Base-by-base conservation (phyloP, 306 rosid genomes). In the Pyrus pyrifolia region DNA sequence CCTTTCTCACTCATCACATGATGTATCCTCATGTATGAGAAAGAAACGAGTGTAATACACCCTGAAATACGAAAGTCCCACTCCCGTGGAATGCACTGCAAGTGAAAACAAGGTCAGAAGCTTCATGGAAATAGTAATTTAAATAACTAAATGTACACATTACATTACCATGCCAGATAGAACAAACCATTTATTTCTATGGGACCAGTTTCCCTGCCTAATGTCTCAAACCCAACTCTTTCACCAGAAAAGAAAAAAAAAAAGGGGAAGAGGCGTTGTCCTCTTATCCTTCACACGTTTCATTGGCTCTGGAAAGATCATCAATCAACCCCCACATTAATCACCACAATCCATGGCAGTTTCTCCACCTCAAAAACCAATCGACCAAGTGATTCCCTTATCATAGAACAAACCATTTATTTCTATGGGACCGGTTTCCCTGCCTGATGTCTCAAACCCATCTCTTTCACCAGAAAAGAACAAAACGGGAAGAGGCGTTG, bases 301-400 rank as follows among this genome's bases (percentile, higher is more conserved):
- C 79, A 29, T 59, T 87, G 96, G 89, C 73, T 90, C 83, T 83
- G 15, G 83, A 81, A 76, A 22, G 14, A 73, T 87, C 92, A 86
- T 45, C 38, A 49, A 49, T 49, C 53, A 14, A 13, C 19, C 53
- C 53, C 3, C 19, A 49, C 18, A 46, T 46, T 87, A 92, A 86
- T 67, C 89, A 77, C 42, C 40, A 61, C 33, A 81, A 76, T 74
- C 44, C 80, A 79, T 79, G 51, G 80, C 69, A 38, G 61, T 74
- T 80, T 79, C 84, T 74, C 74, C 78, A 62, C 86, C 86, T 69
- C 85, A 68, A 46, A 49, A 70, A 64, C 78, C 77, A 74, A 25
- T 76, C 82, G 33, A 72, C 72, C 76, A 72, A 62, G 70, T 81
- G 59, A 46, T 71, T 22, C 70, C 38, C 74, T 64, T n/a, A 62